A percentile compares a stretch with the other conserved stretches of the same genome.
These are phyloP conservation scores for Amylostereum areolatum DNA, from an alignment of 1,284 basidiomycete genomes.

Conservation along the genomic window DNA sequence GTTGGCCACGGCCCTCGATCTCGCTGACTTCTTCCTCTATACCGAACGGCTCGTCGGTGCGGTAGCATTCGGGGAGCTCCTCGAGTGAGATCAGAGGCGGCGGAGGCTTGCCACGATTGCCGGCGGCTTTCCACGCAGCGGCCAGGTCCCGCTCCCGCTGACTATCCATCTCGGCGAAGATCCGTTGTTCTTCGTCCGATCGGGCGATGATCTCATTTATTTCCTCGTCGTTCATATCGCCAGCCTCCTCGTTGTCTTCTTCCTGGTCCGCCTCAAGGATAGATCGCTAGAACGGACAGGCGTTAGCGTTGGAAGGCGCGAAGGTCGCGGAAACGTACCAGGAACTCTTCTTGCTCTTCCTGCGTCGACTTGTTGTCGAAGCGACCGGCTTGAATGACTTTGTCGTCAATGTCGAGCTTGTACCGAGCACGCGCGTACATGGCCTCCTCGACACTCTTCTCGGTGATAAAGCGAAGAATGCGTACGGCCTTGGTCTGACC, in stretches of 20 bases:
- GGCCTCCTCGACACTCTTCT: slow-evolving; percentile 97
- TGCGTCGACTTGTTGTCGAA: slow-evolving; percentile 99
- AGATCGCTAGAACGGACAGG: slow-evolving; percentile 47
- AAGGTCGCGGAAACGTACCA: slow-evolving; percentile 48
- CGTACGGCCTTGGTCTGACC: slow-evolving; percentile 98
- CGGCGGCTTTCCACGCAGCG: slow-evolving; percentile 69
- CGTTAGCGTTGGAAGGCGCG: slow-evolving; percentile 1
- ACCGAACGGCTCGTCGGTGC: slow-evolving; percentile 76
- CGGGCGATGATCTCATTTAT: slow-evolving; percentile 93
- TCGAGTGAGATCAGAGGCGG: slow-evolving; percentile 79
- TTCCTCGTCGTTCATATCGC: slow-evolving; percentile 96
- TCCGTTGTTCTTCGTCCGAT: slow-evolving; percentile 69
- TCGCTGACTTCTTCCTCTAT: slow-evolving; percentile 62
- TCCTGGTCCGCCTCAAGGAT: slow-evolving; percentile 89
- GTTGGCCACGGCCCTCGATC: slow-evolving; percentile 78
- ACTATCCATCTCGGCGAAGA: slow-evolving; percentile 85
- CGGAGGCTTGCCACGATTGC: slow-evolving; percentile 78
- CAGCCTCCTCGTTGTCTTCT: slow-evolving; percentile 88
- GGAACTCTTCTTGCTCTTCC: slow-evolving; percentile 93
- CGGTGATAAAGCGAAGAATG: slow-evolving; percentile 95
- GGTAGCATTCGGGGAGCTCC: slow-evolving; percentile 93
- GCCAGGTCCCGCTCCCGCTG: slow-evolving; percentile 72
- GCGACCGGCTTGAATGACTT: slow-evolving; percentile 98
- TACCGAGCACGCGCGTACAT: slow-evolving; percentile 92
- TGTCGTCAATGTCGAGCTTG: slow-evolving; percentile 99